These are phyloP conservation scores for Pouteria glomerata DNA, from an alignment of 148 eudicot genomes.

Conservation along the genomic window DNA sequence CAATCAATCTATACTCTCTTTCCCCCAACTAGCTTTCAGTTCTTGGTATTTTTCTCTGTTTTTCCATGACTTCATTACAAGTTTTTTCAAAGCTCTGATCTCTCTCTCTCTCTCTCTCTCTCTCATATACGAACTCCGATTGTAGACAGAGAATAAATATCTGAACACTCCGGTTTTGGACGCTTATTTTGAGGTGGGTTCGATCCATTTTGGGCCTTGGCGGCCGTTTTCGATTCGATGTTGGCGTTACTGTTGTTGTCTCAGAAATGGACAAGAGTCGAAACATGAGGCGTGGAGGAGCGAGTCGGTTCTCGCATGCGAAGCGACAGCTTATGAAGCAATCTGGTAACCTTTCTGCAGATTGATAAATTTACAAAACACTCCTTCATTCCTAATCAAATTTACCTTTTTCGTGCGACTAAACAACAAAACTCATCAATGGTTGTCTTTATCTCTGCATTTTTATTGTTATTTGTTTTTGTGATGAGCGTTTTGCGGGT, in stretches of 20 bases:
- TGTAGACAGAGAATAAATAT: slow-evolving; percentile 3
- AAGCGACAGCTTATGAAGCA: slow-evolving; percentile 7
- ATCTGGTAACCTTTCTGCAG: slow-evolving; percentile 14
- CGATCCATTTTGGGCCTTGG: slow-evolving; percentile 6
- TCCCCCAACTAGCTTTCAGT: slow-evolving; percentile 16
- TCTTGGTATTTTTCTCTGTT: slow-evolving; percentile 4
- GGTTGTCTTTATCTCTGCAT: slow-evolving; percentile 18
- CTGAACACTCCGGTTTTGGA: background rate
- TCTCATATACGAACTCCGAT: background rate
- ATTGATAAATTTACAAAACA: background rate
- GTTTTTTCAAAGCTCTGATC: slow-evolving; percentile 1
- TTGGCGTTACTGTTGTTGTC: background rate
- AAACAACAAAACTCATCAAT: slow-evolving; percentile 21
- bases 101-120: background rate
- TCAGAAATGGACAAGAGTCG: slow-evolving; percentile 16
- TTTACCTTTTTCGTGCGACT: slow-evolving; percentile 10
- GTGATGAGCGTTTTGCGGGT: slow-evolving; percentile 2
- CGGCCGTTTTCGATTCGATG: background rate
- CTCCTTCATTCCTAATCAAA: background rate
- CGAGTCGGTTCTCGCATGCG: slow-evolving; percentile 12
- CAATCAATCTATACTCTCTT: slow-evolving; percentile 7
- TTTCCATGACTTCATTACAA: slow-evolving; percentile 1
- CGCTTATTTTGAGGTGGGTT: background rate
- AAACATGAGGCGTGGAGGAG: slow-evolving; percentile 16
- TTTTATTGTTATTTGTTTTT: slow-evolving; percentile 8